A percentile compares a stretch with the other conserved stretches of the same genome.
Conservation (phyloP, 306 rosid genomes). For the Astragalus membranaceus region DNA sequence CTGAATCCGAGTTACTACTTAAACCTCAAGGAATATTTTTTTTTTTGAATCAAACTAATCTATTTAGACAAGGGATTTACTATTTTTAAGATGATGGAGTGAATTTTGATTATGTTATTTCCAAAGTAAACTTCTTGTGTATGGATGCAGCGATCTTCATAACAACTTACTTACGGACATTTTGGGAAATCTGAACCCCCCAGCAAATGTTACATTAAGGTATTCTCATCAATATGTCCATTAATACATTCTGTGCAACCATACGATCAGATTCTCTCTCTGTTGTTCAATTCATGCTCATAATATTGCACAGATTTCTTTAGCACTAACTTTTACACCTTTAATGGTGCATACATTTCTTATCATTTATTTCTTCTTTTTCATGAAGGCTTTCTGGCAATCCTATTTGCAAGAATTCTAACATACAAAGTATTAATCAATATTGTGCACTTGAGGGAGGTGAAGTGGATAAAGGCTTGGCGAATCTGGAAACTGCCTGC, state of each 20-base stretch:
- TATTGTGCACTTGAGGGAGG: constrained; percentile 45
- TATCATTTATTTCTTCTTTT: constrained; percentile 6
- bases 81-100: background rate
- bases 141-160: constrained; percentile 56
- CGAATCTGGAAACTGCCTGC: constrained; percentile 31
- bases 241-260: background rate
- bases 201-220: constrained; percentile 67
- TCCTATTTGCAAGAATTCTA: constrained; percentile 60
- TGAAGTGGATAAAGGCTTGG: background rate
- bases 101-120: constrained; percentile 11
- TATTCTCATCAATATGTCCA: constrained; percentile 25
- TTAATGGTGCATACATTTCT: constrained; percentile 6
- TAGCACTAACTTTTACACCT: background rate
- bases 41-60: constrained; percentile 4
- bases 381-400: constrained; percentile 67
- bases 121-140: background rate
- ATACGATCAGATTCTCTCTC: background rate
- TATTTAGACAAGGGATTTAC: background rate
- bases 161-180: constrained; percentile 50
- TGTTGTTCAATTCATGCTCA: constrained; percentile 2
- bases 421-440: constrained; percentile 29
- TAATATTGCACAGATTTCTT: background rate
- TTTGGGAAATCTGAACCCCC: constrained; percentile 40
- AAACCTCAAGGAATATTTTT: background rate
- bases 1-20: constrained; percentile 1